A percentile compares a stretch with the other conserved stretches of the same genome.
Conservation (phyloP, 139 green algal genomes). For the Pseudopediastrum boryanum region DNA sequence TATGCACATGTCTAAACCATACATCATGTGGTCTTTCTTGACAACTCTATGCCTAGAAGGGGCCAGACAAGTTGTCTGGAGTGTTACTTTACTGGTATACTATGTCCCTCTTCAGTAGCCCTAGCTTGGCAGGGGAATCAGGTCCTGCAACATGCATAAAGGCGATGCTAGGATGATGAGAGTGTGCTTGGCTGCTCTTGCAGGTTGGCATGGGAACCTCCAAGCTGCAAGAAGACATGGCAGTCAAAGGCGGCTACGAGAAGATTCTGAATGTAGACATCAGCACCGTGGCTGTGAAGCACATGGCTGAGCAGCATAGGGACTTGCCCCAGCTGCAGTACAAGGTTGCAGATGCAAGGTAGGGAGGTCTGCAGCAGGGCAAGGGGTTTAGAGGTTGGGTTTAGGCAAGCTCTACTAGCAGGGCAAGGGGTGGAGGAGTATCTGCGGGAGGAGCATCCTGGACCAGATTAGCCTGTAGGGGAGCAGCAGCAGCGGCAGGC, state of each 20-base stretch:
- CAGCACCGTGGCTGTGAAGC: conserved; percentile 40
- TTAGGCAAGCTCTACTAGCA: too few relatives aligned
- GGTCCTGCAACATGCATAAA: neutral
- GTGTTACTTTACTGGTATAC: neutral
- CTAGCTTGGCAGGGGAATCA: neutral
- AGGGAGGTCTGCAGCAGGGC: neutral
- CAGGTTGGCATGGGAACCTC: conserved; percentile 64
- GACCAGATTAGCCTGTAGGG: too few relatives aligned
- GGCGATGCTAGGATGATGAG: too few relatives aligned
- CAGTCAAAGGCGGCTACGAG: conserved; percentile 35
- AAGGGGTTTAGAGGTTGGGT: too few relatives aligned
- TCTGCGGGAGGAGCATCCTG: too few relatives aligned
- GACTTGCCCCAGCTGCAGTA: conserved; percentile 43
- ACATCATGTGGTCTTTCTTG: neutral
- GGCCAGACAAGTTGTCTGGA: too few relatives aligned
- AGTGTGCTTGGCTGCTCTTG: neutral
- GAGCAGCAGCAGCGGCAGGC: too few relatives aligned
- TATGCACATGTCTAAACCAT: neutral
- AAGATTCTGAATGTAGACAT: conserved; percentile 59
- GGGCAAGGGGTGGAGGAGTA: too few relatives aligned
- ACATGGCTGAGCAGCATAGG: conserved; percentile 49
- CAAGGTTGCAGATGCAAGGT: conserved; percentile 46
- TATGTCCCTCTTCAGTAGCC: neutral
- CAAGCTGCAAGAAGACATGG: conserved; percentile 57
- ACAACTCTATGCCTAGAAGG: neutral